Evolutionary conservation across 305 asterid genomes (phyloP).

Genomic region (Fraxinus platypoda): DNA sequence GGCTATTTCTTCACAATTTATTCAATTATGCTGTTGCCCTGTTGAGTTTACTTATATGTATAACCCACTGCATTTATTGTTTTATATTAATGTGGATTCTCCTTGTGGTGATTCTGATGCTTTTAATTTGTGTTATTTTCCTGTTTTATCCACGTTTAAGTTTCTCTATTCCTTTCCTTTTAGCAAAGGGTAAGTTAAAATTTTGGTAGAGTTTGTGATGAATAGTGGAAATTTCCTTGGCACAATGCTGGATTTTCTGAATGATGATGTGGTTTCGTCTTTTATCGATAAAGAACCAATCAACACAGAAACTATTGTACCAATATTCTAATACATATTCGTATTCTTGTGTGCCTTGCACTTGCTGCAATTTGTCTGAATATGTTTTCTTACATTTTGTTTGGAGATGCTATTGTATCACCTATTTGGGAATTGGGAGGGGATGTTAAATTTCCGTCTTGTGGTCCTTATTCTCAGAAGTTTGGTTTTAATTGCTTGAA

Average conservation of each 20-base stretch:
- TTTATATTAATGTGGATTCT: background rate
- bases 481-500: slow-evolving; percentile 20
- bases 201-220: background rate
- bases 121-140: background rate
- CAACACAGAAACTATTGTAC: background rate
- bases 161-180: background rate
- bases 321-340: background rate
- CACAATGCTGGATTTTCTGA: background rate
- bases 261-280: background rate
- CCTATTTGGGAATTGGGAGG: background rate
- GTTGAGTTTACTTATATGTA: background rate
- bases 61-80: background rate
- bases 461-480: background rate
- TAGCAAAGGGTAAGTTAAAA: background rate
- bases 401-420: background rate
- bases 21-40: background rate
- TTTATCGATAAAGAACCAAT: slow-evolving; percentile 2
- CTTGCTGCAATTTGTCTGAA: background rate
- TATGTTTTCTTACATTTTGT: slow-evolving; percentile 4
- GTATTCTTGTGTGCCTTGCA: background rate
- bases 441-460: background rate
- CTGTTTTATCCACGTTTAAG: background rate
- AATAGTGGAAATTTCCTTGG: background rate
- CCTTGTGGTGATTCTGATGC: background rate
- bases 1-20: background rate